Conservation (phyloP, 805 yeast genomes). For the Saccharomycopsis sp. region DNA sequence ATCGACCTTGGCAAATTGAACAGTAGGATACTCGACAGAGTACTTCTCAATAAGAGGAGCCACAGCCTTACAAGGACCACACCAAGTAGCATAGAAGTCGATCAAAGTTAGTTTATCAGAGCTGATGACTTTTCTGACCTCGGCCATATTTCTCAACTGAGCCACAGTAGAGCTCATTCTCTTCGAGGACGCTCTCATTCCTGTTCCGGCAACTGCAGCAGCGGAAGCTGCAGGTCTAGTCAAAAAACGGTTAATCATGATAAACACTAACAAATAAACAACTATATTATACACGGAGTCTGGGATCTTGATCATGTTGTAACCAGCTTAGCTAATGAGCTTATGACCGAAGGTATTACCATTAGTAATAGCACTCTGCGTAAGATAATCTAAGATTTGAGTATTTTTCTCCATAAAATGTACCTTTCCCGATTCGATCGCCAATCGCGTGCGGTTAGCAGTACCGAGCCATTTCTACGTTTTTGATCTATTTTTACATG, state of each 20-base stretch:
- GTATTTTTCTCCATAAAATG: too few relatives aligned
- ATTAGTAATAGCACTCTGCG: too few relatives aligned
- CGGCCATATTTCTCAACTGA: slow-evolving; percentile 16
- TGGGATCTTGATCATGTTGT: background rate
- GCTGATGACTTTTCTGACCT: slow-evolving; percentile 32
- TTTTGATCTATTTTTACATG: too few relatives aligned
- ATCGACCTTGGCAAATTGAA: slow-evolving; percentile 61
- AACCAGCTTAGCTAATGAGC: too few relatives aligned
- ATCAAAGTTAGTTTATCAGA: slow-evolving; percentile 42
- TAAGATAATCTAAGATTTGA: too few relatives aligned
- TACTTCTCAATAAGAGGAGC: slow-evolving; percentile 48
- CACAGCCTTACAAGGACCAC: slow-evolving; percentile 74
- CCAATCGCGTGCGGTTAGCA: too few relatives aligned
- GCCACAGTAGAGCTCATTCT: slow-evolving; percentile 1
- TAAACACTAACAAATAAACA: background rate
- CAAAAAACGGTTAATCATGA: background rate
- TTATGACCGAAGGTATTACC: too few relatives aligned
- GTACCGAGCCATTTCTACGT: too few relatives aligned
- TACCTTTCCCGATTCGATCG: too few relatives aligned
- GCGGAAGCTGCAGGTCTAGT: background rate
- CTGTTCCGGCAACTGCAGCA: background rate
- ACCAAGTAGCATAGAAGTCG: slow-evolving; percentile 70
- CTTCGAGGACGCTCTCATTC: background rate
- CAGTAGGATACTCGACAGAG: slow-evolving; percentile 36
- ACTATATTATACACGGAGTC: background rate